A percentile compares a stretch with the other conserved stretches of the same genome.
These are phyloP conservation scores for Pestalotiopsis sp. DNA, from an alignment of 2,329 filamentous ascomycete genomes.

Conservation along the genomic window DNA sequence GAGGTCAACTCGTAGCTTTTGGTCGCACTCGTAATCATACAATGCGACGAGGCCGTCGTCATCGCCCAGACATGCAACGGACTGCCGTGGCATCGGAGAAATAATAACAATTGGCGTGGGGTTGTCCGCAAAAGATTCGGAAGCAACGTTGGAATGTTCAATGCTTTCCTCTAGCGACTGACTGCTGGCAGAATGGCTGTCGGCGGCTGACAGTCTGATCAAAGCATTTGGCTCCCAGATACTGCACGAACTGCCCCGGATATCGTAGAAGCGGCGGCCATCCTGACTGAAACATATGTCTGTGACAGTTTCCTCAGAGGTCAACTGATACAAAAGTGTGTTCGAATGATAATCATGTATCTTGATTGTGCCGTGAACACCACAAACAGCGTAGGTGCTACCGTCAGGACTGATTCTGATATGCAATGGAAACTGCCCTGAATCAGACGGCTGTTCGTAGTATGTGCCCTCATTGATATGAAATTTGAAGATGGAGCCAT, in stretches of 20 bases:
- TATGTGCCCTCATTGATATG: conserved; percentile 18
- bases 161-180: background rate
- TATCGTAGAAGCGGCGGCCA: conserved; percentile 21
- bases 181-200: background rate
- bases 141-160: conserved; percentile 2
- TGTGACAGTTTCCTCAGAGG: conserved; percentile 18
- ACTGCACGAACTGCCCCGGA: conserved; percentile 22
- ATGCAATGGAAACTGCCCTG: conserved; percentile 12
- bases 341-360: conserved; percentile 21
- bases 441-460: conserved; percentile 19
- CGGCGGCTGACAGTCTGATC: conserved; percentile 10
- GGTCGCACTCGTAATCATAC: conserved; percentile 3
- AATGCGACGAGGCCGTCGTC: conserved; percentile 5
- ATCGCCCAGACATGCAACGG: background rate
- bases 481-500: conserved; percentile 28
- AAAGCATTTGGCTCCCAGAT: conserved; percentile 26
- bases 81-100: background rate
- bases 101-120: background rate
- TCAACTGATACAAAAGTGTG: conserved; percentile 22
- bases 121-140: conserved; percentile 2
- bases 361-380: conserved; percentile 18
- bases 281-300: conserved; percentile 22
- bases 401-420: conserved; percentile 19
- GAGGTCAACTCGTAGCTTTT: background rate
- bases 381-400: conserved; percentile 19